Evolutionary conservation across 305 asterid genomes (phyloP).

Genomic region (Fraxinus xanthoxyloides): DNA sequence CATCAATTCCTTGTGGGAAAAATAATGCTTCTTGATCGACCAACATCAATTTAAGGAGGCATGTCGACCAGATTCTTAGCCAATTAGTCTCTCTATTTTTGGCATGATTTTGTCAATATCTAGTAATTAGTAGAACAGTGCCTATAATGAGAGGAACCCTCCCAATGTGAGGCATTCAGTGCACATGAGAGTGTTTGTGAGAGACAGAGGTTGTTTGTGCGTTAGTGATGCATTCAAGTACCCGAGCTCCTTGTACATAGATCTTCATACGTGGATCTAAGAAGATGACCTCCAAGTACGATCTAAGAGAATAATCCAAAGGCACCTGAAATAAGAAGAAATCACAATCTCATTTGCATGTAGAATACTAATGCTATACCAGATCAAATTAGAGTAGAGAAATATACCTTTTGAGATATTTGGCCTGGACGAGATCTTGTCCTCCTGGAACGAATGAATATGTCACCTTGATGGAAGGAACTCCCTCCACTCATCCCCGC

Average conservation of each 20-base stretch:
- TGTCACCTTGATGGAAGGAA: conserved; percentile 71
- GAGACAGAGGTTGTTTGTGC: background rate
- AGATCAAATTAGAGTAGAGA: conserved; percentile 5
- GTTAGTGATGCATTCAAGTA: conserved; percentile 13
- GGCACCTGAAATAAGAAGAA: conserved; percentile 54
- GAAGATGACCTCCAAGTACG: conserved; percentile 74
- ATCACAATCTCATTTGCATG: conserved; percentile 12
- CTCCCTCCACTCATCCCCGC: conserved; percentile 58
- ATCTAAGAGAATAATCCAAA: conserved; percentile 66
- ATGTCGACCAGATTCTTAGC: background rate
- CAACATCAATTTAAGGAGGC: background rate
- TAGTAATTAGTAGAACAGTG: background rate
- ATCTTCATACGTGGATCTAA: conserved; percentile 75
- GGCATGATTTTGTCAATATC: background rate
- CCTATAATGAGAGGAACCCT: background rate
- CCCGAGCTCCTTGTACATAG: conserved; percentile 67
- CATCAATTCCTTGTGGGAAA: background rate
- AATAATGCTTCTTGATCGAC: background rate
- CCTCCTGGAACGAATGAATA: conserved; percentile 53
- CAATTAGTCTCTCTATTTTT: background rate
- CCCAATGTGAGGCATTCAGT: background rate
- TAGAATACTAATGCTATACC: background rate
- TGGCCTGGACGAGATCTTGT: conserved; percentile 80
- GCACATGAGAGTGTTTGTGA: background rate
- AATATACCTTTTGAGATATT: conserved; percentile 43